These are phyloP conservation scores for Trichoderma gracile DNA, from an alignment of 2,329 filamentous ascomycete genomes.

Conservation along the genomic window DNA sequence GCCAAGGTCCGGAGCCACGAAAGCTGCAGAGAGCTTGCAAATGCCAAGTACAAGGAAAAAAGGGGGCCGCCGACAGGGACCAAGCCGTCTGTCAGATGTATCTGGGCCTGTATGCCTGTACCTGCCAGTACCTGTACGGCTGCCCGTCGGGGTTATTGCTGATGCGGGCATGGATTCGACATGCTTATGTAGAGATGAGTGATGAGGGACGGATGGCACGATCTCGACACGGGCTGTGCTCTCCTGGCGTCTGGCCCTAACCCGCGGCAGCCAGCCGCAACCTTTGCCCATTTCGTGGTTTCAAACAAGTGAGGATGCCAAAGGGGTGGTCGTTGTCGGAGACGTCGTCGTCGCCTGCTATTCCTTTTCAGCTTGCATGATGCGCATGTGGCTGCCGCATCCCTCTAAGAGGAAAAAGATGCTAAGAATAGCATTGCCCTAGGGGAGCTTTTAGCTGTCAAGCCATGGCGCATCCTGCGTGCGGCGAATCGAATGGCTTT, in stretches of 20 bases:
- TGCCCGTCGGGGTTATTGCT: background rate
- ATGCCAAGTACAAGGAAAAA: background rate
- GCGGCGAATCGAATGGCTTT: conserved; percentile 12
- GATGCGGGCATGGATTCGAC: background rate
- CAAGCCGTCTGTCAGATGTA: background rate
- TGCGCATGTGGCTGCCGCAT: conserved; percentile 13
- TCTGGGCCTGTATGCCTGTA: background rate
- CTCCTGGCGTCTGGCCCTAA: background rate
- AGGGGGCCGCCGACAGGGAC: background rate
- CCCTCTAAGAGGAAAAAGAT: background rate
- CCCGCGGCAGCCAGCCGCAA: conserved; percentile 1
- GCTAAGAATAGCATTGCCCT: conserved; percentile 16
- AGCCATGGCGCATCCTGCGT: background rate
- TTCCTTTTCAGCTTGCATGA: conserved; percentile 14
- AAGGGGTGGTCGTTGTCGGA: background rate
- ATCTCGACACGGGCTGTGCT: background rate
- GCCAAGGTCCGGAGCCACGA: background rate
- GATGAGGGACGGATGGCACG: background rate
- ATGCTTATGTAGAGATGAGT: background rate
- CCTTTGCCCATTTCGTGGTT: background rate
- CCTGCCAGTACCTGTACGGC: background rate
- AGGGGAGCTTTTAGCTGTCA: background rate
- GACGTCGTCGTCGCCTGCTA: background rate
- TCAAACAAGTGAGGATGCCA: background rate
- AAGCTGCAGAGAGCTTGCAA: background rate